Evolutionary conservation across 805 yeast species (phyloP).

Genomic region (Pichia pseudocactophila): DNA sequence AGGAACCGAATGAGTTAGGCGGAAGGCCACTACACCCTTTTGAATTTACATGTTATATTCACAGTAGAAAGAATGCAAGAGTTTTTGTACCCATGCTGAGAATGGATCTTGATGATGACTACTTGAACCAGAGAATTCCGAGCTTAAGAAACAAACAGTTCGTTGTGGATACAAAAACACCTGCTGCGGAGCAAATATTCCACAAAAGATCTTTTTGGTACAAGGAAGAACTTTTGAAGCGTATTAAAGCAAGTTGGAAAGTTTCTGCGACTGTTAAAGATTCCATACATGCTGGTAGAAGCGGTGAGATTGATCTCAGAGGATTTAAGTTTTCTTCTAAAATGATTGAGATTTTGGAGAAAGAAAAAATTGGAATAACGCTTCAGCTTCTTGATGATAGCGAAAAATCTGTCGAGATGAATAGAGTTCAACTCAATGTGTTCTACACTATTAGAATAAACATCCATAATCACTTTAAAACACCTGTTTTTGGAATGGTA

Average conservation of each 20-base stretch:
- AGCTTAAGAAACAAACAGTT: slow-evolving; percentile 63
- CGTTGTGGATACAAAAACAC: slow-evolving; percentile 45
- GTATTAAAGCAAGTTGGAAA: slow-evolving; percentile 61
- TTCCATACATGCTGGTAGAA: slow-evolving; percentile 27
- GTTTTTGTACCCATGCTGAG: slow-evolving; percentile 64
- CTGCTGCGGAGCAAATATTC: slow-evolving; percentile 46
- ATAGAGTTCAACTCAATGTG: slow-evolving; percentile 34
- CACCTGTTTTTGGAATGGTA: slow-evolving; percentile 42
- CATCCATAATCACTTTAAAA: slow-evolving; percentile 39
- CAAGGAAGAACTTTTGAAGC: slow-evolving; percentile 51
- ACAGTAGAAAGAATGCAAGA: slow-evolving; percentile 33
- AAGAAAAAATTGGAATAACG: slow-evolving; percentile 38
- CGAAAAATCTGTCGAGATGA: slow-evolving; percentile 12
- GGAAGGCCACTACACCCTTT: background rate
- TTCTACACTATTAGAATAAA: slow-evolving; percentile 43
- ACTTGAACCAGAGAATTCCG: slow-evolving; percentile 52
- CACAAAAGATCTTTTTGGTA: slow-evolving; percentile 75
- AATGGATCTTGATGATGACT: slow-evolving; percentile 34
- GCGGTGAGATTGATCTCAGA: slow-evolving; percentile 59
- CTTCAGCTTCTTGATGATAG: slow-evolving; percentile 23
- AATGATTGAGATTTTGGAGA: slow-evolving; percentile 49
- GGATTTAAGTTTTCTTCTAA: slow-evolving; percentile 51
- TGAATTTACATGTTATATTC: slow-evolving; percentile 11
- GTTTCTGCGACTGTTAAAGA: slow-evolving; percentile 21
- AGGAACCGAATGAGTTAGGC: slow-evolving; percentile 14